These are phyloP conservation scores for Cucurbitaria berberidis DNA, from an alignment of 2,329 filamentous ascomycete genomes.

Conservation along the genomic window DNA sequence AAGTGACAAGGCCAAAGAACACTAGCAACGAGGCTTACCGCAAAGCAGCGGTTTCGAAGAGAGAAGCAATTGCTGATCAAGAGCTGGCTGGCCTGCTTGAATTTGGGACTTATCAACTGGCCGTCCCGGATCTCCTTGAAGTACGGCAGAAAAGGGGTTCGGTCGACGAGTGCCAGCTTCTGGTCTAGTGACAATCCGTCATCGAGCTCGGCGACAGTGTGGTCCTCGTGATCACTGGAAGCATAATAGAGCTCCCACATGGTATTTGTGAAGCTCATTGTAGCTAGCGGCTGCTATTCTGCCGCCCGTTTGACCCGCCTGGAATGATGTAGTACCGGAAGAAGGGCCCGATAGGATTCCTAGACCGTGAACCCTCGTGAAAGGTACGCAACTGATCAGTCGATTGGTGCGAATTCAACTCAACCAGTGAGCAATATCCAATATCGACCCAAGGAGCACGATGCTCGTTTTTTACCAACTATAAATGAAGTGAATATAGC, in stretches of 20 bases:
- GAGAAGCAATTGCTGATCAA: background rate
- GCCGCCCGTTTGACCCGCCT: background rate
- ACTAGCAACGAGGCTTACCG: background rate
- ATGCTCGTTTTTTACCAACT: no score
- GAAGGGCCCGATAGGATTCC: background rate
- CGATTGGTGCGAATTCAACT: no score
- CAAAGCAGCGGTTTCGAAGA: background rate
- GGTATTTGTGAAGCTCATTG: background rate
- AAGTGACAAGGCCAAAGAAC: background rate
- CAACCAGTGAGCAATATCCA: no score
- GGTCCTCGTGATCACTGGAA: background rate
- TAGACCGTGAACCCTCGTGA: no score
- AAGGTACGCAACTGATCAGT: no score
- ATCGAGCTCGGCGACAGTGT: background rate
- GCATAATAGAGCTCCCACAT: background rate
- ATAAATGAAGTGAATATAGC: no score
- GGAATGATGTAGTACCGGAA: background rate
- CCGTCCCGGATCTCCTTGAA: background rate
- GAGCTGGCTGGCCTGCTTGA: background rate
- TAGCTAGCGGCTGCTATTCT: background rate
- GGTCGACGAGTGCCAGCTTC: background rate
- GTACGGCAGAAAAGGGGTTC: background rate
- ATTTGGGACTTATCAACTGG: background rate
- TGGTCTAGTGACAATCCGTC: background rate
- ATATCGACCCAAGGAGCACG: no score